Conservation (phyloP, 164 flowering plant genomes). For the Berberis thunbergii region DNA sequence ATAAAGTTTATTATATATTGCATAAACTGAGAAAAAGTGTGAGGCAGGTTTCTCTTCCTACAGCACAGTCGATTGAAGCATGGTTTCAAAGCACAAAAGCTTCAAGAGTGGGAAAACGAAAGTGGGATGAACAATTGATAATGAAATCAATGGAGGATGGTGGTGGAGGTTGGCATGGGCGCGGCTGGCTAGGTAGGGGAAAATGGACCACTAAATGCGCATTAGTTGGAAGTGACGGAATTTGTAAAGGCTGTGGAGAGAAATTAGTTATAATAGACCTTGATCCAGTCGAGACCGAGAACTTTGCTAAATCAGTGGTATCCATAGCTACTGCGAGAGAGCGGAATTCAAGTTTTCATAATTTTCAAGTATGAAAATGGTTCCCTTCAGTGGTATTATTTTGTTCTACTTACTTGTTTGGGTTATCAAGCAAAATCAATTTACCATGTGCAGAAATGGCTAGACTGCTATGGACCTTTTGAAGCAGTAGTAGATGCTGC, state of each 20-base stretch:
- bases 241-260: slow-evolving; percentile 62
- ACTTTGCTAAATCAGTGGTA: slow-evolving; percentile 73
- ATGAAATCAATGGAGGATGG: slow-evolving; percentile 44
- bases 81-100: slow-evolving; percentile 65
- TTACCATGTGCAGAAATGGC: slow-evolving; percentile 64
- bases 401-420: slow-evolving; percentile 5
- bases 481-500: slow-evolving; percentile 93
- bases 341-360: slow-evolving; percentile 56
- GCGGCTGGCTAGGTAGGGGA: slow-evolving; percentile 87
- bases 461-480: slow-evolving; percentile 80
- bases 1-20: slow-evolving; percentile 67
- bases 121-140: slow-evolving; percentile 43
- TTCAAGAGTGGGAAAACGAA: slow-evolving; percentile 57
- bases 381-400: slow-evolving; percentile 4
- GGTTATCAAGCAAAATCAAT: slow-evolving; percentile 3
- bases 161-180: slow-evolving; percentile 97
- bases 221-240: slow-evolving; percentile 48
- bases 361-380: slow-evolving; percentile 56
- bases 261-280: slow-evolving; percentile 67
- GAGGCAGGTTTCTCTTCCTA: slow-evolving; percentile 55
- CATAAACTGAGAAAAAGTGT: slow-evolving; percentile 66
- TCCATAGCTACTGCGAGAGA: slow-evolving; percentile 64
- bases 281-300: slow-evolving; percentile 73
- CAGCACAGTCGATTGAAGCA: slow-evolving; percentile 51
- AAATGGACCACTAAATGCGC: slow-evolving; percentile 49